Evolutionary conservation across 331 rosid species (phyloP).

Genomic region (Rosa hybrid): DNA sequence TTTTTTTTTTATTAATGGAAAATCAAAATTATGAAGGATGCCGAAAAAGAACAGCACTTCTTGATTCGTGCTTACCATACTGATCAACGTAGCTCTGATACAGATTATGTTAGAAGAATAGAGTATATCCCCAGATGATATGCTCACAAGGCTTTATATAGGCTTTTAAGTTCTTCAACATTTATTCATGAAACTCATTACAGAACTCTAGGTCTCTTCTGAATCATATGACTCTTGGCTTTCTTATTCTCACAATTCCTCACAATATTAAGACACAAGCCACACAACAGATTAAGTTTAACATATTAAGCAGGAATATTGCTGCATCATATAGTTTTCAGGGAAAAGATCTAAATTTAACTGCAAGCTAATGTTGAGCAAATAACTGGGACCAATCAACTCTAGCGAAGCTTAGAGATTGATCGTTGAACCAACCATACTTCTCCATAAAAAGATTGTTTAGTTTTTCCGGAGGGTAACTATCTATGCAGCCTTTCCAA

Average conservation of each 20-base stretch:
- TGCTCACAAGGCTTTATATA: not conserved
- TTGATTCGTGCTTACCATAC: not conserved
- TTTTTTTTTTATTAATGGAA: too few species aligned
- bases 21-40: not conserved
- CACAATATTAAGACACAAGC: not conserved
- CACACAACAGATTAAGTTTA: not conserved
- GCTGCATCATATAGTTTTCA: not conserved
- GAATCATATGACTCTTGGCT: not conserved
- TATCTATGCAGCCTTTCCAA: slow-evolving; percentile 28
- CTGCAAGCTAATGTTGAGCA: not conserved
- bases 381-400: not conserved
- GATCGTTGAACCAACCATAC: slow-evolving; percentile 19
- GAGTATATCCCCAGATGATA: not conserved
- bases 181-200: not conserved
- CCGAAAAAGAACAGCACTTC: not conserved
- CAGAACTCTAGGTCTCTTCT: not conserved
- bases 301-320: not conserved
- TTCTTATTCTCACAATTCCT: not conserved
- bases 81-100: not conserved
- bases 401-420: slow-evolving; percentile 16
- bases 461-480: slow-evolving; percentile 22
- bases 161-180: not conserved
- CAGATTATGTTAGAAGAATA: not conserved
- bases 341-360: not conserved
- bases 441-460: slow-evolving; percentile 16